Evolutionary conservation across 1,139 yeast species (phyloP), one percentile per base, ranked within the genome.

Genomic region (Protomyces arabidopsidicola): DNA sequence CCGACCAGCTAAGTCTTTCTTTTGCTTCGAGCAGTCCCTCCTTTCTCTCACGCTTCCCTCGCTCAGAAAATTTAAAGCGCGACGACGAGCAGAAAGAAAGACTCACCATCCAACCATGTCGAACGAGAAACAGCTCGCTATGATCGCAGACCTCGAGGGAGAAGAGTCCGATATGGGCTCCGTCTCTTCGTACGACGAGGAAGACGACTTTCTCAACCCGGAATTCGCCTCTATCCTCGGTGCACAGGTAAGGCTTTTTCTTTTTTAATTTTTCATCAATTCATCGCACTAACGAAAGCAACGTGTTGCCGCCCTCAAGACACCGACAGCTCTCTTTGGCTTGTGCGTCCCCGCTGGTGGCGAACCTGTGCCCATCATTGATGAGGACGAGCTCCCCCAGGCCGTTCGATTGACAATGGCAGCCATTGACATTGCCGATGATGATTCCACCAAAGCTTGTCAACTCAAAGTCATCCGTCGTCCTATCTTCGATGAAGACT

Each of bases 341-440:
- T 27, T 52, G 20, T 50, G 42, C 2, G 56, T 58, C 27, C 62
- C 62, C 2, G 62, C 62, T 39, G 66, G 66, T 20, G 64, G 57
- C n/a, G 60, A 55, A 84, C 85, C 60, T 90, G 91, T 67, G 96
- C 97, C 68, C 84, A 88, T 73, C 88, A 86, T 70, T 35, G 64
- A 50, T 12, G 62, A 60, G 16, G 87, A 86, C 65, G 95, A 88
- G 67, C 85, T 85, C 75, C 97, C 97, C 63, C 87, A 88, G 69
- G 86, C 97, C 69, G 84, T 93, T 71, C 88, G 96, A 77, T 76
- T 93, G 73, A 91, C 98, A 65, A 83, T 93, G 82, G 98, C 97
- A 70, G 96, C 98, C 66, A 82, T 93, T 72, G 97, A 93, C 77
- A 96, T 97, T 68, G 88, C 84, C 73, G 79, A 87, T 52, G 90